Percentiles rank a stretch among this genome's conserved stretches.
phyloP scores from a whole-genome alignment of 1,139 yeast species.

The Candida pseudoviswanathii region DNA sequence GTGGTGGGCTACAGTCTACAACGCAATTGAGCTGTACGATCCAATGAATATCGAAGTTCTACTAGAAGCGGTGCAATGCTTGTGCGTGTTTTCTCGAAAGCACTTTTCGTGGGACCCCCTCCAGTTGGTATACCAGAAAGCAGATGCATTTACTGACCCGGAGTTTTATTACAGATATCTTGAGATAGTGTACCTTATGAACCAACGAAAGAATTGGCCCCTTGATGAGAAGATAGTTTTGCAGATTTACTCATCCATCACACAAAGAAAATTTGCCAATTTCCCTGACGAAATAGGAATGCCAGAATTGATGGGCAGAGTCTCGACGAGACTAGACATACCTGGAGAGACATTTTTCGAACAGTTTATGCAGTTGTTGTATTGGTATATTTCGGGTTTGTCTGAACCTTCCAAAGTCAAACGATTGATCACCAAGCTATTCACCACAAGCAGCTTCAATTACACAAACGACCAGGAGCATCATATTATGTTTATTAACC shows the following conservation, averaged over 20 bases:
- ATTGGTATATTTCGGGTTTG: slow-evolving; percentile 35
- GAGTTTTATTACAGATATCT: slow-evolving; percentile 28
- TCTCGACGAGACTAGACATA: slow-evolving; percentile 33
- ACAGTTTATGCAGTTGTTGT: slow-evolving; percentile 38
- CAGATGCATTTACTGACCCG: slow-evolving; percentile 5
- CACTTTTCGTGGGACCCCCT: slow-evolving; percentile 15
- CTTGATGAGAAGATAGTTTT: slow-evolving; percentile 37
- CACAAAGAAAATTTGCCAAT: slow-evolving; percentile 39
- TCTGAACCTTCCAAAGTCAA: slow-evolving; percentile 30
- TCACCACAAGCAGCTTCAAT: slow-evolving; percentile 39
- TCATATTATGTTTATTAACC: slow-evolving; percentile 37
- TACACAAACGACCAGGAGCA: slow-evolving; percentile 29
- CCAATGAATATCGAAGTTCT: slow-evolving; percentile 7
- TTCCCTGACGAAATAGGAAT: slow-evolving; percentile 35
- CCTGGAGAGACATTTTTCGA: slow-evolving; percentile 41
- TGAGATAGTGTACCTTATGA: slow-evolving; percentile 31
- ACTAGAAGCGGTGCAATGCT: slow-evolving; percentile 17
- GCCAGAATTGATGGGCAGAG: slow-evolving; percentile 28
- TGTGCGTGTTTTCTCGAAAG: slow-evolving; percentile 12
- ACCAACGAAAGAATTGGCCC: slow-evolving; percentile 36
- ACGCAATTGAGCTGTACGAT: slow-evolving; percentile 8
- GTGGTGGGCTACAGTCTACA: slow-evolving; percentile 13
- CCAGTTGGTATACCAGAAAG: slow-evolving; percentile 11
- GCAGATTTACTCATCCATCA: slow-evolving; percentile 31
- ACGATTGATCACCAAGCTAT: slow-evolving; percentile 37